Evolutionary conservation across 2,329 filamentous ascomycete species (phyloP).

Genomic region (Pleoardoris graminearum): DNA sequence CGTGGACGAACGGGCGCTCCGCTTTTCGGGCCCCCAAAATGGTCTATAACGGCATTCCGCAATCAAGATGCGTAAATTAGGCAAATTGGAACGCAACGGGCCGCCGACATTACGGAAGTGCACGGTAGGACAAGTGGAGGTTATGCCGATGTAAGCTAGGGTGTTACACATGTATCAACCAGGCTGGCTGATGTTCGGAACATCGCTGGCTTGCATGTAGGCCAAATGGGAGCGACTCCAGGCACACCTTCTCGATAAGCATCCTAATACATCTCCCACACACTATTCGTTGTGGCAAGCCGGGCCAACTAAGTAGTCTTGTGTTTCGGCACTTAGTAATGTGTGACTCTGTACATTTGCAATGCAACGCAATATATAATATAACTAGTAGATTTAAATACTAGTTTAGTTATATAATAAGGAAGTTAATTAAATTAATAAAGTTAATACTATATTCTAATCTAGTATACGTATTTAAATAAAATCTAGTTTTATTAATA

Average conservation of each 20-base stretch:
- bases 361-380: no score
- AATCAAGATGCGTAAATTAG: background rate
- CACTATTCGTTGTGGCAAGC: background rate
- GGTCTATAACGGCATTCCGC: no score
- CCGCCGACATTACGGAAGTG: background rate
- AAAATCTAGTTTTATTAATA: no score
- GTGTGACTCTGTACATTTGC: no score
- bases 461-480: no score
- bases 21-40: conserved; percentile 1
- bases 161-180: background rate
- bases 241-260: background rate
- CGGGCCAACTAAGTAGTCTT: no score
- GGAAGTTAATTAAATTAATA: no score
- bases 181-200: background rate
- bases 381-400: no score
- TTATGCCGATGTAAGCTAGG: background rate
- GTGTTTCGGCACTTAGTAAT: no score
- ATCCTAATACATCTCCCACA: background rate
- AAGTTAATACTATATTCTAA: no score
- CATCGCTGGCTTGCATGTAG: conserved; percentile 2
- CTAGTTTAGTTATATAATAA: no score
- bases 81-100: conserved; percentile 1
- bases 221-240: background rate
- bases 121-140: conserved; percentile 2
- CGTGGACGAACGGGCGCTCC: background rate